phyloP scores from a whole-genome alignment of 106 monocot genomes.

The Ottelia alismoides region DNA sequence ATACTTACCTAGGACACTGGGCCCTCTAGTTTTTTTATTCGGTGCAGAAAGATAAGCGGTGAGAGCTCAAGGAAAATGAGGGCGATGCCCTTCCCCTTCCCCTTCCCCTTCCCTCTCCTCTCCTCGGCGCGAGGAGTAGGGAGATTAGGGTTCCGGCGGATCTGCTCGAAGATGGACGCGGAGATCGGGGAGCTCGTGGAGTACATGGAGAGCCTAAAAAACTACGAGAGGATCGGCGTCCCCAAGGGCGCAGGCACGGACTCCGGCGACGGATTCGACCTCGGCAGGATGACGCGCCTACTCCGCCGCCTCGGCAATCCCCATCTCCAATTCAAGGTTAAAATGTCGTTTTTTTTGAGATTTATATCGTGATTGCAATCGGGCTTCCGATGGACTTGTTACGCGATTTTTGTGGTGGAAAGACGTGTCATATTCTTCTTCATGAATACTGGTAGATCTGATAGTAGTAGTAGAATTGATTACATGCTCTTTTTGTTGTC shows the following conservation, averaged over 20 bases:
- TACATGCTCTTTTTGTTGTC: too few species aligned
- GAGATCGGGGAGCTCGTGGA: conserved; percentile 47
- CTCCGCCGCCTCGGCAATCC: conserved; percentile 64
- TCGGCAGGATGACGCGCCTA: conserved; percentile 83
- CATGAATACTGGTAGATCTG: too few species aligned
- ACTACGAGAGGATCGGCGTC: conserved; percentile 65
- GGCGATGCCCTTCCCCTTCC: too few species aligned
- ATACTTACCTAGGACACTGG: too few species aligned
- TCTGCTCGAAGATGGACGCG: conserved; percentile 19
- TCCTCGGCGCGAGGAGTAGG: too few species aligned
- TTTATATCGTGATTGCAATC: neutral
- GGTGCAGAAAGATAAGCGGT: too few species aligned
- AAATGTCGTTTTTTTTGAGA: neutral
- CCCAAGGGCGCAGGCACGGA: conserved; percentile 72
- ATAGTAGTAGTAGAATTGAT: too few species aligned
- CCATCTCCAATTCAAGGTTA: conserved; percentile 52
- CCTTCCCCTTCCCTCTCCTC: too few species aligned
- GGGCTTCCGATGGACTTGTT: neutral
- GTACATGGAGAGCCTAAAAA: conserved; percentile 79
- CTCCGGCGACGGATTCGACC: conserved; percentile 83
- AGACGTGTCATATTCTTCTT: too few species aligned
- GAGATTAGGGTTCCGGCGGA: too few species aligned
- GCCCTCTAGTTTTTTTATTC: too few species aligned
- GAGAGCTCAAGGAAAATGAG: too few species aligned
- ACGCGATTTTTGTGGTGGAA: neutral